These are phyloP conservation scores for Erythrophleum ivorense DNA, from an alignment of 331 rosid species.

Conservation along the genomic window DNA sequence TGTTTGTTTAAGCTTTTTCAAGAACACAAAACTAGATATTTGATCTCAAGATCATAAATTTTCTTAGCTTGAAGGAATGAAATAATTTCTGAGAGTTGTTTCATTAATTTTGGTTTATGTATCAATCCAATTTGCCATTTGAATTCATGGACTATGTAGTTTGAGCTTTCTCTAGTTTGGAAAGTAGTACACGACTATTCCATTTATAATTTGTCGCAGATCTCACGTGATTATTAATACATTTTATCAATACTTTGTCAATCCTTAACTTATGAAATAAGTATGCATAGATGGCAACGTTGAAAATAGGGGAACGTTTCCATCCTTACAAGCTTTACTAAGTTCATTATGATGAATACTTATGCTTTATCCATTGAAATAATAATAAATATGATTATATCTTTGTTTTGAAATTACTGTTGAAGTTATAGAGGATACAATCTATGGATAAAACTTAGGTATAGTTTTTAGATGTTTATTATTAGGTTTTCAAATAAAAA, in stretches of 20 bases:
- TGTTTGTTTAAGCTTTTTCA: conserved; percentile 52
- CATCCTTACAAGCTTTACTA: not conserved
- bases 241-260: not conserved
- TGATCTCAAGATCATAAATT: conserved; percentile 49
- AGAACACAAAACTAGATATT: conserved; percentile 56
- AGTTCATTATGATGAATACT: conserved; percentile 1
- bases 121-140: conserved; percentile 49
- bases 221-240: not conserved
- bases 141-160: conserved; percentile 46
- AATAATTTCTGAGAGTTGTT: conserved; percentile 56
- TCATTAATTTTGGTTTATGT: conserved; percentile 48
- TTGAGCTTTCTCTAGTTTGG: conserved; percentile 27
- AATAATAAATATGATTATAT: conserved; percentile 10
- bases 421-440: not conserved
- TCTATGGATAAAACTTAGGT: not conserved
- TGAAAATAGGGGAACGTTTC: not conserved
- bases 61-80: conserved; percentile 52
- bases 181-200: conserved; percentile 15
- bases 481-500: no score
- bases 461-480: no score
- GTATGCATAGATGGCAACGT: not conserved
- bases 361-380: not conserved
- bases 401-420: not conserved
- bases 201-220: conserved; percentile 23
- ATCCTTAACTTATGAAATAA: conserved; percentile 7